Percentiles rank a stretch among this genome's conserved stretches.
phyloP scores from a whole-genome alignment of 2,329 filamentous ascomycete species.

The Alternaria hordeiaustralica region DNA sequence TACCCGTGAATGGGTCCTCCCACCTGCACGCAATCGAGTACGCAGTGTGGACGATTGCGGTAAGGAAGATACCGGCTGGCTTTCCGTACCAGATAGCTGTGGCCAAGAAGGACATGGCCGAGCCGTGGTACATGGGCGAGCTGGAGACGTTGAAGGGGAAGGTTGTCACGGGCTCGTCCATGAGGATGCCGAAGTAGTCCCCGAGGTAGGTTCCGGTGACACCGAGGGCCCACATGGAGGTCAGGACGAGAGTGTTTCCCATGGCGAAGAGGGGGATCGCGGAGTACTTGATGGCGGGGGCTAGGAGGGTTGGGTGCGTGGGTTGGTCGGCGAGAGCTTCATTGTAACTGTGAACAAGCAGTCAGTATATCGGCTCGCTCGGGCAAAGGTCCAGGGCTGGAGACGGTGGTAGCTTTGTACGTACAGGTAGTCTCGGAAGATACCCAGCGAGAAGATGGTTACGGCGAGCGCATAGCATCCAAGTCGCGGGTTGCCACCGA shows the following conservation, averaged over 20 bases:
- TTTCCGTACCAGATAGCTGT: conserved; percentile 84
- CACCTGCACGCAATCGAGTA: conserved; percentile 83
- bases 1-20: conserved; percentile 93
- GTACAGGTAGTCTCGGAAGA: conserved; percentile 74
- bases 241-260: conserved; percentile 85
- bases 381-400: not conserved
- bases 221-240: conserved; percentile 89
- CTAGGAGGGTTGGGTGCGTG: conserved; percentile 73
- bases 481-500: conserved; percentile 75
- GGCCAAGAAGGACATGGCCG: conserved; percentile 89
- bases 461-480: conserved; percentile 91
- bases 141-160: conserved; percentile 94
- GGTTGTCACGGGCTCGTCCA: conserved; percentile 91
- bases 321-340: conserved; percentile 79
- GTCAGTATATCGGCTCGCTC: not conserved
- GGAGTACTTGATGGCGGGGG: conserved; percentile 64
- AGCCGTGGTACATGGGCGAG: conserved; percentile 96
- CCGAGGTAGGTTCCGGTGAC: conserved; percentile 96
- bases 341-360: conserved; percentile 71
- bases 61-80: conserved; percentile 82
- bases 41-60: conserved; percentile 73
- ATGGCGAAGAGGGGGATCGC: conserved; percentile 74
- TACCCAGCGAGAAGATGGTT: conserved; percentile 89
- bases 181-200: conserved; percentile 98
- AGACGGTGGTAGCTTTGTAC: conserved; percentile 15